These are phyloP conservation scores for Polygonum aviculare DNA, from an alignment of 148 eudicot genomes.

Conservation along the genomic window DNA sequence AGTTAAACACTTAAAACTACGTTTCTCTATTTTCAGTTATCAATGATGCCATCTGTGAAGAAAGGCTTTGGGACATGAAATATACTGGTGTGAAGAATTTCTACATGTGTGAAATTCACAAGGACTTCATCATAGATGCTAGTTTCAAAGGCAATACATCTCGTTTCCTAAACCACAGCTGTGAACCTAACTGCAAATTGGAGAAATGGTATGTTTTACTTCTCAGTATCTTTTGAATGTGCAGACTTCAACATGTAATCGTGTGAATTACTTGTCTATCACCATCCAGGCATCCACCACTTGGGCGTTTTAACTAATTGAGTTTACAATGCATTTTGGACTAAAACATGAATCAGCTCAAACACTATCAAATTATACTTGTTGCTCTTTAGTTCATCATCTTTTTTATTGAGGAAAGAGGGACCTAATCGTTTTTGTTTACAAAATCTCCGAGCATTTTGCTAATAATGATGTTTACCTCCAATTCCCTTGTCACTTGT, in stretches of 20 bases:
- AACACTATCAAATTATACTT: not conserved
- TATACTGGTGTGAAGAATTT: slow-evolving; percentile 55
- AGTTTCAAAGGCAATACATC: slow-evolving; percentile 87
- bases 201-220: slow-evolving; percentile 64
- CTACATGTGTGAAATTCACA: slow-evolving; percentile 88
- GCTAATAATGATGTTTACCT: not conserved
- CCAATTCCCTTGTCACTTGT: not conserved
- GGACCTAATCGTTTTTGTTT: not conserved
- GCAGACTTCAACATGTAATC: not conserved
- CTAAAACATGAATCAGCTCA: too few species aligned
- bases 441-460: not conserved
- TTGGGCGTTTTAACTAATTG: too few species aligned
- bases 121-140: slow-evolving; percentile 89
- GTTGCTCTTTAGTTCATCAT: not conserved
- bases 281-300: not conserved
- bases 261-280: not conserved
- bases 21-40: slow-evolving; percentile 43
- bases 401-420: not conserved
- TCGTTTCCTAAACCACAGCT: slow-evolving; percentile 91
- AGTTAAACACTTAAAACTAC: not conserved
- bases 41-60: slow-evolving; percentile 69
- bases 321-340: too few species aligned
- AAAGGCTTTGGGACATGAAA: slow-evolving; percentile 97
- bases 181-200: slow-evolving; percentile 90
- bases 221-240: not conserved